Percentiles rank a stretch among this genome's conserved stretches.
Conservation (phyloP, 2,329 filamentous ascomycete genomes). For the Cordyceps javanica region DNA sequence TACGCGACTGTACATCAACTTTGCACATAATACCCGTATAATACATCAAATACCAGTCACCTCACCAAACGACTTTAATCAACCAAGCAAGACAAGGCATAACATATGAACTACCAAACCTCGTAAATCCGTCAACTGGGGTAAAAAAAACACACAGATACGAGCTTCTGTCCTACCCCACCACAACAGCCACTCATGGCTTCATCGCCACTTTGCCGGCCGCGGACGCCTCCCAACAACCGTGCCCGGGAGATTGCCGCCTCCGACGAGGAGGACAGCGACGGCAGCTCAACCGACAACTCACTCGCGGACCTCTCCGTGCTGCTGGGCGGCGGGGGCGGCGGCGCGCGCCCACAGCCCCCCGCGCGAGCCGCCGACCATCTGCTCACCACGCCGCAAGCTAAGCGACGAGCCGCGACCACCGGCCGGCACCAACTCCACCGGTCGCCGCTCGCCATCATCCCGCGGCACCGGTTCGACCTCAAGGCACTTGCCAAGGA, state of each 20-base stretch:
- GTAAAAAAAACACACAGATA: too few relatives aligned
- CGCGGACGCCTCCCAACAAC: slow-evolving; percentile 28
- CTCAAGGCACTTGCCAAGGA: slow-evolving; percentile 56
- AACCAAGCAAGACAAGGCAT: neutral
- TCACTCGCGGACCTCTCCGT: slow-evolving; percentile 48
- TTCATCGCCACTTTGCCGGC: slow-evolving; percentile 32
- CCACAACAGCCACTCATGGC: neutral
- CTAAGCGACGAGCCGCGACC: slow-evolving; percentile 38
- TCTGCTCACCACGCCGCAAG: neutral
- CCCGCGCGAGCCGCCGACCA: slow-evolving; percentile 9
- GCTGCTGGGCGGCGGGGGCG: slow-evolving; percentile 22
- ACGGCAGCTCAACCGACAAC: slow-evolving; percentile 47
- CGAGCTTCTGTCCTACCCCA: neutral
- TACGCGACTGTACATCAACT: neutral
- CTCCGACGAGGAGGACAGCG: slow-evolving; percentile 65
- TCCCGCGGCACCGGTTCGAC: slow-evolving; percentile 56
- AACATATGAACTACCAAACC: neutral
- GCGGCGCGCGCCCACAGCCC: slow-evolving; percentile 19
- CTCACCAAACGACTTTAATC: neutral
- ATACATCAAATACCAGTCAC: neutral
- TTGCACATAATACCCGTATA: neutral
- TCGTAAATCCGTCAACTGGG: neutral
- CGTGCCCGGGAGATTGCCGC: slow-evolving; percentile 49
- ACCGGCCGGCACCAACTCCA: slow-evolving; percentile 40
- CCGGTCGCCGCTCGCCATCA: slow-evolving; percentile 44